Base-by-base conservation (phyloP, 2,329 filamentous ascomycete genomes). In the Penicillium freii region DNA sequence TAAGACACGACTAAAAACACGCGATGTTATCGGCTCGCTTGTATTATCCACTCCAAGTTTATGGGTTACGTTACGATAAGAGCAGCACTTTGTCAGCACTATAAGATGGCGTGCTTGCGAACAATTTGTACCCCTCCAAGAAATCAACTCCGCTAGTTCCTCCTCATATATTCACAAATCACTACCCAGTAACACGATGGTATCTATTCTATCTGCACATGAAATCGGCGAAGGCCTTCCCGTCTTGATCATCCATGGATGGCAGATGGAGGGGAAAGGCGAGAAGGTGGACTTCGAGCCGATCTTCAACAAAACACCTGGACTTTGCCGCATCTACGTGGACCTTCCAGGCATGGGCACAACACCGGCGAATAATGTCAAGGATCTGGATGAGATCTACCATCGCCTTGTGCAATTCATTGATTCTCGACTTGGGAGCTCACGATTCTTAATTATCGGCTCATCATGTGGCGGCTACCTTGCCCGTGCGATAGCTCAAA, bases 391-490 rank as follows among this genome's bases (percentile, higher is more conserved):
- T 39, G 65, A 69, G 13, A 68, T 71, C 11, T 67, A 63, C 49
- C 23, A 29, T 49, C 68, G 64, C 19, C 60, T 71, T 25, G 55
- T 60, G 15, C 56, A 62, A 53, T 71, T 70, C 57, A 65, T 70
- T 45, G 67, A 70, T 56, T 42, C 61, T n/a, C 62, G 63, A 57
- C 48, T 71, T 39, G 62, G 60, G 10, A 54, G n/a, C 0, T 61
- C 62, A n/a, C 62, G 40, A 40, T 71, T 71, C 52, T 23, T 68
- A 25, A 43, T 71, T 21, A 51, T 63, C 25, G 69, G 69, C 45
- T 66, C 68, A 40, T 71, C 69, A 23, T 69, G 67, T 46, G 69
- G 69, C 19, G 68, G 57, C 11, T 70, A 70, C 40, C 65, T 71
- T 25, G 69, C 69, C 4, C 67, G 68, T 23, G 64, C 67, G 1